Evolutionary conservation across 2,329 filamentous ascomycete genomes (phyloP), one percentile per base, ranked within the genome.

Genomic region (Alternaria solani): DNA sequence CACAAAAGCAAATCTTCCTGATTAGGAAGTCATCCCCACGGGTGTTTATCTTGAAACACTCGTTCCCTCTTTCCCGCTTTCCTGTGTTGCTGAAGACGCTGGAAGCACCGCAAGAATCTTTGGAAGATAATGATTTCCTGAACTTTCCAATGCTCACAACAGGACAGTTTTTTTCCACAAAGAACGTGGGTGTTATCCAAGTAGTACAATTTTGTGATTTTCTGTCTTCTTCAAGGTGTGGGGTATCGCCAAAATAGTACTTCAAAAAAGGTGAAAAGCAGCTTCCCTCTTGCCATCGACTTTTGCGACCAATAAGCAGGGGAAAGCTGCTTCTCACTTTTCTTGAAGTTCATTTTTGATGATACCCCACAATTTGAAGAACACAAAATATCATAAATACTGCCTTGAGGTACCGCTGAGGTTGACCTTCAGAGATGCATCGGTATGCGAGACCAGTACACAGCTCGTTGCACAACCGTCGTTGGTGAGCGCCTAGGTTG

Each of bases 1-100:
- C 41, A 46, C 36, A 28, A 43, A 54, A 5, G 11, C 4, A 28
- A 47, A 53, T 26, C 46, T 58, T 34, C 55, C 55, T 12, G 26
- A 47, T 54, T 23, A 18, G 55, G 55, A 53, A 58, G n/a, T 34
- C 14, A 26, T 16, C 28, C 26, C 9, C 9, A 11, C 18, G 23
- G 11, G 30, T 34, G 38, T 39, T 34, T 16, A 38, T 3, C 5
- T 14, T 16, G 3, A 36, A 36, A 14, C 12, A 36, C 12, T 16
- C 32, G 9, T 36, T 36, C 14, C 12, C 2, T 14, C 14, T 16
- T 16, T 36, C 12, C 3, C 1, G 32, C 14, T 16, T 16, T 36
- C 12, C 3, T 0, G 32, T 36, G 32, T 36, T 7, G 12, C 32
- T 6, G 12, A 14, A 14, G 32, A 36, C 32, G 32, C 14, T 16